A percentile compares a stretch with the other conserved stretches of the same genome.
phyloP scores from a whole-genome alignment of 108 stramenopile species.

The Nannochloropsis oceanica region DNA sequence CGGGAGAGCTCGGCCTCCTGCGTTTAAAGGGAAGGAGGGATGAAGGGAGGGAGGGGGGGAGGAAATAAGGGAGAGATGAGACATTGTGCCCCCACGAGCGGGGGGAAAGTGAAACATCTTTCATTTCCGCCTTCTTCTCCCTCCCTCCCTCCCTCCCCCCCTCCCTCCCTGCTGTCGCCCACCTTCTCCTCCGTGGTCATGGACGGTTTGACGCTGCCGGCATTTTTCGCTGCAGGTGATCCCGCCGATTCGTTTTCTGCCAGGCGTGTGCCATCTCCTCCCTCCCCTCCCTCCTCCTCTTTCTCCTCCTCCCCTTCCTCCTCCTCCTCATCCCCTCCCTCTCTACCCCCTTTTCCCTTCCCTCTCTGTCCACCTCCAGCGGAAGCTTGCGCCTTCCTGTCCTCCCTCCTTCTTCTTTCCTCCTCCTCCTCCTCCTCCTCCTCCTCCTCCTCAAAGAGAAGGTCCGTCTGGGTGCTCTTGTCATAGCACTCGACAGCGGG shows the following conservation, averaged over 20 bases:
- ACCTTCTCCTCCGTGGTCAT: too few relatives aligned
- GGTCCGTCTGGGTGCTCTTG: background rate
- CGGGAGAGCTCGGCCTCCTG: background rate
- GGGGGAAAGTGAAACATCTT: background rate
- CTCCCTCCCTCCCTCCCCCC: background rate
- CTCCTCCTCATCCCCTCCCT: background rate
- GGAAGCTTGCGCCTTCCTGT: too few relatives aligned
- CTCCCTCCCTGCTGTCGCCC: too few relatives aligned
- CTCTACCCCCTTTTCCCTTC: background rate
- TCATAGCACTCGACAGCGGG: background rate
- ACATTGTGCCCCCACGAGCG: background rate
- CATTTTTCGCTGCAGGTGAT: too few relatives aligned
- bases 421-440: background rate
- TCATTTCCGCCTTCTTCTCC: background rate
- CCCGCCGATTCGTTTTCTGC: too few relatives aligned
- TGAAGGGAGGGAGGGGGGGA: too few relatives aligned
- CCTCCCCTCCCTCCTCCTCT: background rate
- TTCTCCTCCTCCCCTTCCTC: background rate
- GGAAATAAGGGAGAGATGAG: background rate
- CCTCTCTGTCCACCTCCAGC: too few relatives aligned
- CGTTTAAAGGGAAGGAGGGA: too few relatives aligned
- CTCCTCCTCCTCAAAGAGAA: background rate
- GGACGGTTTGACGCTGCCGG: too few relatives aligned
- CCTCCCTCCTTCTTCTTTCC: background rate
- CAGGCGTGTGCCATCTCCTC: background rate